These are phyloP conservation scores for Neckera pumila DNA, from an alignment of 225 moss, liverwort and hornwort genomes.

Conservation along the genomic window DNA sequence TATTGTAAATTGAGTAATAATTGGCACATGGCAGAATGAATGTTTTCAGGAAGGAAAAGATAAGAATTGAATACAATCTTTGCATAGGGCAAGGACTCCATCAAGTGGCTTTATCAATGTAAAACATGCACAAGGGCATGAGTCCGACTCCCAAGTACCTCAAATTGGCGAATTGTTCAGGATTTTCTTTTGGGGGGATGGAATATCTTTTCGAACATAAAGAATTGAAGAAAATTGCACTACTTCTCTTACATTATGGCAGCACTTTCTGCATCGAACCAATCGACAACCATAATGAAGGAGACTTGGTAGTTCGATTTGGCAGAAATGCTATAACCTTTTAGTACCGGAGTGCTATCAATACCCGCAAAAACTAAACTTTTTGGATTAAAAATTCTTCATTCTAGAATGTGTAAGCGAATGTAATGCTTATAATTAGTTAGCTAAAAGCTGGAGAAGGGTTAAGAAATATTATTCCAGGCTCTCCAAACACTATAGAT, in stretches of 20 bases:
- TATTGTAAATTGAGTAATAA: background rate
- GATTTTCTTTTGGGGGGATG: background rate
- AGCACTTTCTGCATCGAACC: background rate
- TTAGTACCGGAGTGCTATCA: background rate
- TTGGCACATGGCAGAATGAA: background rate
- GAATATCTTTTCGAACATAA: background rate
- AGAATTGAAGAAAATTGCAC: too few relatives aligned
- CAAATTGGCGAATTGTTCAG: background rate
- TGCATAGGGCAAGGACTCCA: background rate
- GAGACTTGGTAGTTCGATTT: background rate
- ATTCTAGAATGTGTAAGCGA: background rate
- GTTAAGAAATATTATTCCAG: too few relatives aligned
- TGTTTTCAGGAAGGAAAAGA: background rate
- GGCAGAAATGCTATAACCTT: background rate
- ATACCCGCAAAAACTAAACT: background rate
- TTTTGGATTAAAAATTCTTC: background rate
- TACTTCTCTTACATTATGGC: too few relatives aligned
- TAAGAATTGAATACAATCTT: background rate
- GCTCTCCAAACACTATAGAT: too few relatives aligned
- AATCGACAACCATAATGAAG: background rate
- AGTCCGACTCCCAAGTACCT: background rate
- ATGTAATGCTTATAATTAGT: background rate
- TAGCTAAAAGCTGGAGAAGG: background rate
- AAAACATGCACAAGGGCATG: background rate
- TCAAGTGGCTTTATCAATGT: background rate